Conservation (phyloP, 805 yeast genomes). For the Hanseniaspora singularis region DNA sequence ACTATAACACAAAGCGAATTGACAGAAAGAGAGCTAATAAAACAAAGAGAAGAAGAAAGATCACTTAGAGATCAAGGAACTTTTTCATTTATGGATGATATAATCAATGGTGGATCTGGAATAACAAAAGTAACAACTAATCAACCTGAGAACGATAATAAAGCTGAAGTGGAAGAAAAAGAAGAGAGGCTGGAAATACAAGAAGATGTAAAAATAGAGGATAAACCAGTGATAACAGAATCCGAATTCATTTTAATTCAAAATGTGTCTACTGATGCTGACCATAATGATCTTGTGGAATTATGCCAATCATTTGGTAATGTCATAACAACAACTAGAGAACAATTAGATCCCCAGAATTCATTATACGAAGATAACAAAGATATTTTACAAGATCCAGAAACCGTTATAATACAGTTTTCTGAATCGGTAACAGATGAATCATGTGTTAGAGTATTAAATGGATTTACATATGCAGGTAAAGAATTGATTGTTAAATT, state of each 20-base stretch:
- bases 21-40: slow-evolving; percentile 13
- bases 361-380: background rate
- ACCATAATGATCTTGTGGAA: slow-evolving; percentile 11
- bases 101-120: slow-evolving; percentile 2
- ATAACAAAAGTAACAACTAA: background rate
- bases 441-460: slow-evolving; percentile 10
- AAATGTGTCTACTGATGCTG: slow-evolving; percentile 11
- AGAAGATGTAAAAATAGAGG: slow-evolving; percentile 4
- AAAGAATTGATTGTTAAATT: slow-evolving; percentile 7
- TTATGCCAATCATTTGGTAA: slow-evolving; percentile 13
- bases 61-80: slow-evolving; percentile 14
- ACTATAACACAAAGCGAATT: slow-evolving; percentile 1
- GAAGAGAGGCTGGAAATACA: slow-evolving; percentile 6
- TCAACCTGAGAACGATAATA: slow-evolving; percentile 10
- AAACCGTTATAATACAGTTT: slow-evolving; percentile 8
- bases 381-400: background rate
- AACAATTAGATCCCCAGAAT: background rate
- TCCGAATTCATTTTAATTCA: slow-evolving; percentile 10
- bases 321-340: slow-evolving; percentile 9
- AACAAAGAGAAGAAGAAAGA: slow-evolving; percentile 14
- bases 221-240: slow-evolving; percentile 14
- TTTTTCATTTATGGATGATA: slow-evolving; percentile 11
- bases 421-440: slow-evolving; percentile 7
- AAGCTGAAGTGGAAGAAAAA: slow-evolving; percentile 11
- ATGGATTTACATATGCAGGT: slow-evolving; percentile 13